phyloP scores from a whole-genome alignment of 2,329 filamentous ascomycete genomes.

The Aspergillus vadensis region DNA sequence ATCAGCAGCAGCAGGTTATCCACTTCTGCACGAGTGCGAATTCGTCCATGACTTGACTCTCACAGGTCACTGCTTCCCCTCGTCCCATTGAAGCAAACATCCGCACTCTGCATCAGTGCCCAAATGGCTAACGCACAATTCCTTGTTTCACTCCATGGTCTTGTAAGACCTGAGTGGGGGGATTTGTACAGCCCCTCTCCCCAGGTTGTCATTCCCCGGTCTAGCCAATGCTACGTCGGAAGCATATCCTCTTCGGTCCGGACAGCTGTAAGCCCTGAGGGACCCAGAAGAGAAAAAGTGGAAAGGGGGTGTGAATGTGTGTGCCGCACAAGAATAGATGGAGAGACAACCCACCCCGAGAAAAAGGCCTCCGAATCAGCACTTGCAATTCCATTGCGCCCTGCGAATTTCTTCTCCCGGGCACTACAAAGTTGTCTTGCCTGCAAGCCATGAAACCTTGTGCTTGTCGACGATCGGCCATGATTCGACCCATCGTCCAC shows the following conservation, averaged over 20 bases:
- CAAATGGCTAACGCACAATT: conserved; percentile 15
- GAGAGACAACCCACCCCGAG: not conserved
- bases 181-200: not conserved
- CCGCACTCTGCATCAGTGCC: conserved; percentile 27
- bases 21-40: conserved; percentile 26
- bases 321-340: not conserved
- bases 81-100: conserved; percentile 10
- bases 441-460: conserved; percentile 24
- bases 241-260: not conserved
- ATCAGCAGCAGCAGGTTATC: conserved; percentile 18
- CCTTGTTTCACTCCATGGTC: conserved; percentile 11
- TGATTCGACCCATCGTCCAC: conserved; percentile 13
- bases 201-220: conserved; percentile 8
- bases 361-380: not conserved
- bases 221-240: conserved; percentile 2
- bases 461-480: conserved; percentile 9
- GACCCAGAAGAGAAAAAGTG: not conserved
- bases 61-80: conserved; percentile 8
- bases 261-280: not conserved
- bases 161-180: conserved; percentile 3
- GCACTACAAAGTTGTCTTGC: not conserved
- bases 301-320: too few species aligned
- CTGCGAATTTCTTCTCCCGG: conserved; percentile 6
- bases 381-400: not conserved
- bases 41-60: conserved; percentile 17